A percentile compares a stretch with the other conserved stretches of the same genome.
Evolutionary conservation across 192 early-diverging fungal species (phyloP).

Genomic region (Backusella circina): DNA sequence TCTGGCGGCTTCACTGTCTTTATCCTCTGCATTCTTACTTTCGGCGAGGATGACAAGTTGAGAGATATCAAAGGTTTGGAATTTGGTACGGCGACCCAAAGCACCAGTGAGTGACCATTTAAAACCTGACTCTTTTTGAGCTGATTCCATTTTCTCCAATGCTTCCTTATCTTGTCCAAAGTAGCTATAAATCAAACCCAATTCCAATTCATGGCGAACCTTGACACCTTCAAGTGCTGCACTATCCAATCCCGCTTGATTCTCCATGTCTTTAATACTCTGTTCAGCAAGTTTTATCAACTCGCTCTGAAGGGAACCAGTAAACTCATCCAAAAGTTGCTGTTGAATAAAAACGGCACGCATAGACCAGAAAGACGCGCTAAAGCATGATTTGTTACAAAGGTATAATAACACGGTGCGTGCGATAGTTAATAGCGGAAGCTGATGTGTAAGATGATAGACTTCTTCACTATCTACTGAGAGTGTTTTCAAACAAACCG

Average conservation of each 20-base stretch:
- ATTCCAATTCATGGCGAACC: slow-evolving; percentile 74
- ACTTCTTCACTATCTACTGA: slow-evolving; percentile 80
- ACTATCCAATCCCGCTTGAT: slow-evolving; percentile 21
- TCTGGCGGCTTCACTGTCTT: slow-evolving; percentile 18
- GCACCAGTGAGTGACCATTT: slow-evolving; percentile 87
- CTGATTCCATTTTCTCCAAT: slow-evolving; percentile 58
- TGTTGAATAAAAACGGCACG: slow-evolving; percentile 79
- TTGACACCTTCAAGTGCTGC: slow-evolving; percentile 21
- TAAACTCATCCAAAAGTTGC: slow-evolving; percentile 54
- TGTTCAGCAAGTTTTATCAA: slow-evolving; percentile 22
- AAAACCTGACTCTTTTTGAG: slow-evolving; percentile 77
- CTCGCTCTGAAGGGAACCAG: slow-evolving; percentile 53
- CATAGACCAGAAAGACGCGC: slow-evolving; percentile 71
- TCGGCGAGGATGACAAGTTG: slow-evolving; percentile 92
- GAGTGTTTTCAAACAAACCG: slow-evolving; percentile 46
- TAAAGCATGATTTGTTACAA: slow-evolving; percentile 23
- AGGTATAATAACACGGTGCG: slow-evolving; percentile 50
- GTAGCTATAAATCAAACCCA: slow-evolving; percentile 74
- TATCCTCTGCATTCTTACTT: slow-evolving; percentile 45
- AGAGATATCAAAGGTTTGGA: slow-evolving; percentile 84
- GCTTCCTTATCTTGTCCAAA: slow-evolving; percentile 71
- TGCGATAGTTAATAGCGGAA: slow-evolving; percentile 68
- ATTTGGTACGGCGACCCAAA: slow-evolving; percentile 87
- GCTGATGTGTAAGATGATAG: slow-evolving; percentile 71
- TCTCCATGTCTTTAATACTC: slow-evolving; percentile 19